Evolutionary conservation across 2,329 filamentous ascomycete genomes (phyloP), one percentile per base, ranked within the genome.

Genomic region (Dothistroma septosporum): DNA sequence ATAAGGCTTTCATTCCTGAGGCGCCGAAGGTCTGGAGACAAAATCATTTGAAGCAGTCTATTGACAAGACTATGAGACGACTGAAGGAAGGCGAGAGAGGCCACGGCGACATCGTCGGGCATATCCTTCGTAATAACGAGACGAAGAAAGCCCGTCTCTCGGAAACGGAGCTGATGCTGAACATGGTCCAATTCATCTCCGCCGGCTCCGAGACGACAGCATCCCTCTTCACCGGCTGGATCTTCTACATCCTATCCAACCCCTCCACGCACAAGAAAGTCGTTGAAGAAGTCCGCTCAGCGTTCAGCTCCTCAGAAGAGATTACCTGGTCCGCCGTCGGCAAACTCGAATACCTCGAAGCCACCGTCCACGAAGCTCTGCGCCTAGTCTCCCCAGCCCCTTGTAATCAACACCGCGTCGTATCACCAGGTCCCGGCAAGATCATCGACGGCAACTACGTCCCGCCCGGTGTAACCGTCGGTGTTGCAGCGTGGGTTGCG

Each of bases 191-290:
- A 16, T 62, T 55, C 28, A 53, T 49, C 31, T 37, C 24, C 24
- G 58, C 61, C 2, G 61, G 61, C 14, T 59, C 55, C 7, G 61
- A 62, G 49, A 62, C 57, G 12, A 62, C 61, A 1, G 54, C 61
- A 2, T 54, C 54, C 33, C 24, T 49, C 5, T 46, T 62, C 21
- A 60, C 61, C 4, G 61, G 49, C 9, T 62, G 57, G 57, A 48
- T 52, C 21, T 60, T 60, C 21, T 49, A 60, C 16, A 50, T 62
- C 35, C 21, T 46, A 7, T 57, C 53, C 19, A 53, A 60, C 35
- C 50, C 49, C 8, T 41, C 49, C 9, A 55, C 41, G 2, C 52
- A 61, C 22, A 35, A 33, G 6, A n/a, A 37, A 10, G 41, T 61
- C 31, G 21, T 35, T 5, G 4, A 28, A 7, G 55, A 61, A 31